Conservation (phyloP, 148 eudicot species). For the Heliamphora exappendiculata region DNA sequence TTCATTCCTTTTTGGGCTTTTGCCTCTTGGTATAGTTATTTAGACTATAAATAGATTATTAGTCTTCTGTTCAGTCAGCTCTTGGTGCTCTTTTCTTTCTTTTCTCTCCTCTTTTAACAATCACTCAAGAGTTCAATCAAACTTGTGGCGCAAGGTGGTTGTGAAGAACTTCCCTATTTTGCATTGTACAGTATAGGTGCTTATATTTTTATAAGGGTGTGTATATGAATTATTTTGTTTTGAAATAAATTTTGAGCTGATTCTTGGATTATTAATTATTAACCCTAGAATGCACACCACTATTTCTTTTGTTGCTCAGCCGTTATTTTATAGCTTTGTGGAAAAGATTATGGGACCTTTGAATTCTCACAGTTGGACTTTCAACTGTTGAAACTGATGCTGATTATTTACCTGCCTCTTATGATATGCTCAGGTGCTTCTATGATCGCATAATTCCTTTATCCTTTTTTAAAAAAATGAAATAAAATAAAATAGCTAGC, state of each 20-base stretch:
- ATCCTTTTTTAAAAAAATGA: background rate
- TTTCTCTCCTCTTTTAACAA: background rate
- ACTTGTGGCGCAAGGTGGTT: constrained; percentile 16
- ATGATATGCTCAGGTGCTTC: background rate
- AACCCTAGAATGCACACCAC: background rate
- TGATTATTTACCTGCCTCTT: background rate
- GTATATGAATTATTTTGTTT: constrained; percentile 21
- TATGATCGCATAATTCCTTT: background rate
- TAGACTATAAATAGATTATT: constrained; percentile 7
- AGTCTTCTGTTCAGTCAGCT: background rate
- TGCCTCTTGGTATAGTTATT: constrained; percentile 7
- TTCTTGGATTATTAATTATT: background rate
- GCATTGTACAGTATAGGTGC: constrained; percentile 32
- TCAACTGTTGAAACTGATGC: background rate
- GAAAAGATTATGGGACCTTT: background rate
- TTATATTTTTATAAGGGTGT: constrained; percentile 15
- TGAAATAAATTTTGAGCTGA: constrained; percentile 10
- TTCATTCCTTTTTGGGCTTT: background rate
- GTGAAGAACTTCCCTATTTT: constrained; percentile 8
- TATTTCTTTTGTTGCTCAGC: background rate
- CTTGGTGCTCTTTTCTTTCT: constrained; percentile 7
- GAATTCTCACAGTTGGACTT: background rate
- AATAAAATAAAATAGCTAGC: background rate
- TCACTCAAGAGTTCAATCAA: constrained; percentile 13
- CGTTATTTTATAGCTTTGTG: background rate